Percentiles rank a stretch among this genome's conserved stretches.
Evolutionary conservation across 495 filamentous ascomycete species (phyloP).

Genomic region (Neurospora africana): DNA sequence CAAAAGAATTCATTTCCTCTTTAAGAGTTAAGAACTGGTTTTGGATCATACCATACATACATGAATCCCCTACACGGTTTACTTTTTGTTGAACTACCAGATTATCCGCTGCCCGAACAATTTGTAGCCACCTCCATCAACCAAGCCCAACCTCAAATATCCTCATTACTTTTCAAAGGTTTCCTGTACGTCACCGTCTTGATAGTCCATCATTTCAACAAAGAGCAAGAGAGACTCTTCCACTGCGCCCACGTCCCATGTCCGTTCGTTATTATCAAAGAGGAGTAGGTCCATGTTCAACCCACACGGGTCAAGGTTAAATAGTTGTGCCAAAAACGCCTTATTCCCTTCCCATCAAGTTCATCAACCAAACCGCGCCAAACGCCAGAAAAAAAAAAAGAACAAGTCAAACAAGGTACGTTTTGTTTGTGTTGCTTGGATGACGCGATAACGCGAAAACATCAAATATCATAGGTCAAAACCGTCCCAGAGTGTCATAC

Average conservation of each 20-base stretch:
- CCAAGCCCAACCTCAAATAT: background rate
- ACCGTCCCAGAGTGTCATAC: background rate
- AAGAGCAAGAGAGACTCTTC: background rate
- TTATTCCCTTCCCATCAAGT: background rate
- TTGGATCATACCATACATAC: background rate
- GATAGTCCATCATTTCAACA: background rate
- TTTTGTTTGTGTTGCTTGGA: background rate
- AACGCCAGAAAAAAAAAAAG: background rate
- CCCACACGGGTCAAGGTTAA: background rate
- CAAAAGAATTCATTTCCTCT: background rate
- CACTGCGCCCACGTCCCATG: background rate
- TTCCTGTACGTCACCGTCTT: background rate
- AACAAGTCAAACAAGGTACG: background rate
- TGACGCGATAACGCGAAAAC: background rate
- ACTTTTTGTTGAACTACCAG: background rate
- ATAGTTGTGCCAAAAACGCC: background rate
- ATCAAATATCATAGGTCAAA: background rate
- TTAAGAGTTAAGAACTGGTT: background rate
- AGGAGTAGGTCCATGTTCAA: background rate
- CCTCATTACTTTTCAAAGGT: background rate
- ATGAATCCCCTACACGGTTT: background rate
- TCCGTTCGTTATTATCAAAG: background rate
- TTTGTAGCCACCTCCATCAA: background rate
- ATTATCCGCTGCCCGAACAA: background rate
- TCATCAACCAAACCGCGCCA: background rate